Conservation (phyloP, 2,329 filamentous ascomycete species). For the Trichoderma atroviride region DNA sequence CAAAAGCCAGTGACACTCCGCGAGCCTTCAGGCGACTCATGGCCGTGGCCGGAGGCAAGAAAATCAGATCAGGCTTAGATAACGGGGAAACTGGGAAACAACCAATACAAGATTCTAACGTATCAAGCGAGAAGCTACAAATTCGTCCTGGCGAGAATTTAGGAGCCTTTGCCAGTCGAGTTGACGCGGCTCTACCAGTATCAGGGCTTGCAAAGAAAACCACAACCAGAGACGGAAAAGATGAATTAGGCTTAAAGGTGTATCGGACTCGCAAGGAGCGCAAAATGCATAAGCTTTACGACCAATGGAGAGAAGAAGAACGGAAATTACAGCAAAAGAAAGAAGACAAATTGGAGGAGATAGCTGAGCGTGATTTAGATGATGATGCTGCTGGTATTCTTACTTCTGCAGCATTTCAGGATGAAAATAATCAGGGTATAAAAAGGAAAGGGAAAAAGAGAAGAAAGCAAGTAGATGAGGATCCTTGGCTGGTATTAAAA, state of each 20-base stretch:
- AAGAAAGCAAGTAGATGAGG: constrained; percentile 60
- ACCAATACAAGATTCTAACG: constrained; percentile 31
- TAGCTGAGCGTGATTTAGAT: constrained; percentile 64
- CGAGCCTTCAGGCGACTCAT: constrained; percentile 86
- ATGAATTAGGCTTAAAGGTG: constrained; percentile 66
- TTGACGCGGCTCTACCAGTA: constrained; percentile 82
- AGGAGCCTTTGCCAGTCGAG: constrained; percentile 77
- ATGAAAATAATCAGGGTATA: constrained; percentile 42
- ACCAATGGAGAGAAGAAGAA: constrained; percentile 73
- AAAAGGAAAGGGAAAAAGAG: constrained; percentile 41
- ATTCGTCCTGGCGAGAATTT: constrained; percentile 85
- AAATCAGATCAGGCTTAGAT: constrained; percentile 66
- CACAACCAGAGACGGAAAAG: constrained; percentile 59
- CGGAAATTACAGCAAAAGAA: constrained; percentile 63
- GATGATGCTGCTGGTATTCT: constrained; percentile 54
- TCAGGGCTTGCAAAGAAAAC: constrained; percentile 68
- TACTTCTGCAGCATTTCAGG: constrained; percentile 47
- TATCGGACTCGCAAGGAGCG: constrained; percentile 81
- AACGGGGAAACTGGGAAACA: constrained; percentile 55
- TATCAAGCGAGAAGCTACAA: constrained; percentile 53
- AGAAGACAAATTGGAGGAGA: constrained; percentile 66
- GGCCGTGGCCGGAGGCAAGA: constrained; percentile 67
- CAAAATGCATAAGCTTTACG: constrained; percentile 77
- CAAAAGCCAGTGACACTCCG: constrained; percentile 74
- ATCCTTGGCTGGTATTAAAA: constrained; percentile 78